phyloP scores from a whole-genome alignment of 495 filamentous ascomycete species.

The Tuber brumale region DNA sequence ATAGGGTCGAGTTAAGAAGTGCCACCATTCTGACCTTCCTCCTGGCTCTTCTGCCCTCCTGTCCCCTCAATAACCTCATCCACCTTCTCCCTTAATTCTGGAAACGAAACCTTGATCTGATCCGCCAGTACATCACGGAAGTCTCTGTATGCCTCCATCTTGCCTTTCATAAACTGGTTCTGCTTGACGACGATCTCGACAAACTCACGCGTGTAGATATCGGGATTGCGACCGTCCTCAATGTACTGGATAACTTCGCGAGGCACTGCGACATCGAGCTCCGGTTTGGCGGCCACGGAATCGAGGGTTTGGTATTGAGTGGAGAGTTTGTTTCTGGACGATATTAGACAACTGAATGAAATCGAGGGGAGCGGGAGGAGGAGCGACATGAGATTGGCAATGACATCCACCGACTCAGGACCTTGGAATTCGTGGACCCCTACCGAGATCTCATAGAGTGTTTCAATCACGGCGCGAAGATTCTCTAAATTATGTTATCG shows the following conservation, averaged over 20 bases:
- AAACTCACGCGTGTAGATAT: slow-evolving; percentile 97
- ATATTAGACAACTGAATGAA: slow-evolving; percentile 42
- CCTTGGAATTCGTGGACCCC: slow-evolving; percentile 69
- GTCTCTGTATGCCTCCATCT: slow-evolving; percentile 66
- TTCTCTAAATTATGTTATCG: slow-evolving; percentile 45
- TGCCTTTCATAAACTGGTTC: slow-evolving; percentile 81
- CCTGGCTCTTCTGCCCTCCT: slow-evolving; percentile 39
- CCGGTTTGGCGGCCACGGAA: slow-evolving; percentile 47
- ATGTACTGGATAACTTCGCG: slow-evolving; percentile 92
- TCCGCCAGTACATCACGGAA: slow-evolving; percentile 77
- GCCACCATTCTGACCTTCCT: slow-evolving; percentile 22
- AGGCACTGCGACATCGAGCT: slow-evolving; percentile 52
- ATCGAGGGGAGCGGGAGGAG: slow-evolving; percentile 27
- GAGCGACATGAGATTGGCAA: slow-evolving; percentile 46
- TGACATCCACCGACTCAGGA: slow-evolving; percentile 47
- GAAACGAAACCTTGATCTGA: slow-evolving; percentile 72
- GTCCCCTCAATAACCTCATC: slow-evolving; percentile 53
- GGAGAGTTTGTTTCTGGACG: slow-evolving; percentile 45
- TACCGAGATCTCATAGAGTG: slow-evolving; percentile 72
- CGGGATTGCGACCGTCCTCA: slow-evolving; percentile 85
- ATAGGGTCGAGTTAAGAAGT: not conserved
- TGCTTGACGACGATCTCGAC: slow-evolving; percentile 78
- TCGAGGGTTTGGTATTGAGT: slow-evolving; percentile 47
- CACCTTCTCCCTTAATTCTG: slow-evolving; percentile 67
- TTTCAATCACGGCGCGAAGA: slow-evolving; percentile 70